A percentile compares a stretch with the other conserved stretches of the same genome.
Conservation (phyloP, 1,284 basidiomycete species). For the Puccinia horiana region DNA sequence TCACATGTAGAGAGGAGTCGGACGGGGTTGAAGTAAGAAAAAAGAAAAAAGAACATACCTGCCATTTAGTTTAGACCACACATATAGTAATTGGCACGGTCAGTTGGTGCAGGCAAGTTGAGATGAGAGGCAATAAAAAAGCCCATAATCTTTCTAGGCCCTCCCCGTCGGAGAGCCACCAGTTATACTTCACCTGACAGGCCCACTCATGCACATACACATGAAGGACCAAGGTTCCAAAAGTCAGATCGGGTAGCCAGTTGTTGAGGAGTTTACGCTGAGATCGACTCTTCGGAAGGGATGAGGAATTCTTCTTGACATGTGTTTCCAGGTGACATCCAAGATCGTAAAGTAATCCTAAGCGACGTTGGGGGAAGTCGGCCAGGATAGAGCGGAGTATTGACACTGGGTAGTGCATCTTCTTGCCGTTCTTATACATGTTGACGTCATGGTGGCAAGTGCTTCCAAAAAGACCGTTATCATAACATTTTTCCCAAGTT, state of each 20-base stretch:
- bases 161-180: no score
- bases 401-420: background rate
- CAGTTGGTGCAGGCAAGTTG: background rate
- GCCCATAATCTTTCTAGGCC: no score
- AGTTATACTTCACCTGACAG: no score
- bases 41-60: no score
- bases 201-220: no score
- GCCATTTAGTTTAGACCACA: no score
- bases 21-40: no score
- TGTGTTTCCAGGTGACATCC: constrained; percentile 8
- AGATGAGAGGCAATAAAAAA: background rate
- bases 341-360: background rate
- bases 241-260: background rate
- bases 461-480: no score
- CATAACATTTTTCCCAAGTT: no score
- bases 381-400: background rate
- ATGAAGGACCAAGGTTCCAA: background rate
- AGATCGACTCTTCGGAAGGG: no score
- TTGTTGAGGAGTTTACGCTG: background rate
- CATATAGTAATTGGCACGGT: background rate
- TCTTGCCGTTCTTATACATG: background rate
- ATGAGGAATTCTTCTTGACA: background rate
- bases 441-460: constrained; percentile 5
- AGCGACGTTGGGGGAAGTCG: background rate
- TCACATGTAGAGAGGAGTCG: background rate